A percentile compares a stretch with the other conserved stretches of the same genome.
phyloP scores from a whole-genome alignment of 495 filamentous ascomycete species.

The Daldinia vernicosa region DNA sequence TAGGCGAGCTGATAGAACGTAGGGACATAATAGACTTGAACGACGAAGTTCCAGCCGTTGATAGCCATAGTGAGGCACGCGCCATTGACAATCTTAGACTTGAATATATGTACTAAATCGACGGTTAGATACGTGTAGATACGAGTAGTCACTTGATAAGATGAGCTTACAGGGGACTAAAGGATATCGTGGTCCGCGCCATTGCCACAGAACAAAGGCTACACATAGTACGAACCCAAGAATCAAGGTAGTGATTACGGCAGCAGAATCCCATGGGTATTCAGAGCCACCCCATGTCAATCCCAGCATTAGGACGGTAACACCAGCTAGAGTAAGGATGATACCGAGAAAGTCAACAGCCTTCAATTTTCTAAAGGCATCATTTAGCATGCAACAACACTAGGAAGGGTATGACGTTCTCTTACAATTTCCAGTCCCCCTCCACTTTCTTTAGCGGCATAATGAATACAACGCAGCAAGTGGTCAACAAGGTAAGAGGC shows the following conservation, averaged over 20 bases:
- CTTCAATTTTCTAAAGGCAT: slow-evolving; percentile 51
- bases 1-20: slow-evolving; percentile 66
- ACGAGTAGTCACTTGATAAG: neutral
- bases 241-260: slow-evolving; percentile 59
- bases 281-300: slow-evolving; percentile 63
- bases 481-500: slow-evolving; percentile 56
- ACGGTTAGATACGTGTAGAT: slow-evolving; percentile 31
- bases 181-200: slow-evolving; percentile 49
- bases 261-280: slow-evolving; percentile 59
- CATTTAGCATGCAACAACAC: neutral
- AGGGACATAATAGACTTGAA: slow-evolving; percentile 65
- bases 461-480: slow-evolving; percentile 58
- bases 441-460: slow-evolving; percentile 61
- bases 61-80: slow-evolving; percentile 64
- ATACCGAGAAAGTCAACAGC: slow-evolving; percentile 59
- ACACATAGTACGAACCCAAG: slow-evolving; percentile 55
- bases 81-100: slow-evolving; percentile 59
- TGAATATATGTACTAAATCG: slow-evolving; percentile 61
- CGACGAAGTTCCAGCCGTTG: slow-evolving; percentile 64
- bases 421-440: slow-evolving; percentile 58
- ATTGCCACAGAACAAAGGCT: slow-evolving; percentile 62
- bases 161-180: slow-evolving; percentile 47
- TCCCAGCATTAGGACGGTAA: slow-evolving; percentile 46
- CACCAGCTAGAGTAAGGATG: slow-evolving; percentile 31
- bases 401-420: neutral